These are phyloP conservation scores for Trametes villosa DNA, from an alignment of 768 basidiomycete species.

Conservation along the genomic window DNA sequence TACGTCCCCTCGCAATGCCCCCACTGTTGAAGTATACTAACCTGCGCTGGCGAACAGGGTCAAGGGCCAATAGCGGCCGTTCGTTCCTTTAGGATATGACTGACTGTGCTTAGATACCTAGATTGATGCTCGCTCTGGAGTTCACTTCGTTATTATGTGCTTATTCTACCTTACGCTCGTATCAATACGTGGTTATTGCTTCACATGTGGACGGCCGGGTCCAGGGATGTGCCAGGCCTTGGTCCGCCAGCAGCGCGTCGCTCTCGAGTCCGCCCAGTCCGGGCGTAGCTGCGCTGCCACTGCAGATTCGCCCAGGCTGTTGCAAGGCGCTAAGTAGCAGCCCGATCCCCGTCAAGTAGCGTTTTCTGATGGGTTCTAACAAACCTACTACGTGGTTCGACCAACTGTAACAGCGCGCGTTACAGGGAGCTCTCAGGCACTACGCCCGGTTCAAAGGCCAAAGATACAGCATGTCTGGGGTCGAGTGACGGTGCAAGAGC, in stretches of 20 bases:
- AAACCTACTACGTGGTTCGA: no score
- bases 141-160: conserved; percentile 1
- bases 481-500: neutral
- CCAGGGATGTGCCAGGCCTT: neutral
- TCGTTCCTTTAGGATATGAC: neutral
- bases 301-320: neutral
- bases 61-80: conserved; percentile 10
- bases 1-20: conserved; percentile 34
- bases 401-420: no score
- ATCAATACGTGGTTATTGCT: conserved; percentile 15
- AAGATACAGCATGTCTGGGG: neutral
- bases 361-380: conserved; percentile 5
- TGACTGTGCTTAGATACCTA: conserved; percentile 15
- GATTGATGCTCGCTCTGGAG: conserved; percentile 10
- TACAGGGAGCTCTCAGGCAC: no score
- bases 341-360: neutral
- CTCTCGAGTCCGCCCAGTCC: neutral
- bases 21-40: neutral
- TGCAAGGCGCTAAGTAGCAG: neutral
- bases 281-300: neutral
- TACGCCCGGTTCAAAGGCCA: no score
- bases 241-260: neutral
- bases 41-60: conserved; percentile 1
- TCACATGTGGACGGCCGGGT: neutral
- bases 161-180: conserved; percentile 22